phyloP scores from a whole-genome alignment of 2,329 filamentous ascomycete genomes.

The Aurifilum marmelostoma region DNA sequence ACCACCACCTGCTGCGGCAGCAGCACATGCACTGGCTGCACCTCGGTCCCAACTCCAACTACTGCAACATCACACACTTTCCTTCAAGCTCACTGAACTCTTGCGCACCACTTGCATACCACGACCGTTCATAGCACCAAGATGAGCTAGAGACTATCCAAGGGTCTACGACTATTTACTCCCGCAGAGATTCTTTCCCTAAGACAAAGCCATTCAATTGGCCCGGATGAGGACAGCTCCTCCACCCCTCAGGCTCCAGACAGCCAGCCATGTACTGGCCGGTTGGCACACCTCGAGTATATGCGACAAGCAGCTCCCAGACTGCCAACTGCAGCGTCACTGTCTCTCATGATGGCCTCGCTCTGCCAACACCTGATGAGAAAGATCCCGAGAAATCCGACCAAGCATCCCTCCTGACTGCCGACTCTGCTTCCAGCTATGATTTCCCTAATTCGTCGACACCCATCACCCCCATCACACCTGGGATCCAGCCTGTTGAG shows the following conservation, averaged over 20 bases:
- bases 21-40: slow-evolving; percentile 6
- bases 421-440: slow-evolving; percentile 33
- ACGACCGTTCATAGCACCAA: slow-evolving; percentile 2
- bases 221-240: slow-evolving; percentile 40
- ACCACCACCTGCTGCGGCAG: not conserved
- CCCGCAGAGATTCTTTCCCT: slow-evolving; percentile 4
- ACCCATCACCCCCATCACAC: slow-evolving; percentile 56
- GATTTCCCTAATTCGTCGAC: slow-evolving; percentile 43
- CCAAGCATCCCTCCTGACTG: slow-evolving; percentile 31
- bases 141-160: slow-evolving; percentile 25
- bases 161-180: not conserved
- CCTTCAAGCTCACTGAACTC: not conserved
- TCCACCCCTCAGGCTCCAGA: slow-evolving; percentile 35
- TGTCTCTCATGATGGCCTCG: slow-evolving; percentile 64
- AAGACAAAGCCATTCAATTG: slow-evolving; percentile 22
- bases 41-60: not conserved
- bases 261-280: slow-evolving; percentile 82
- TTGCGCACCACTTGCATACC: slow-evolving; percentile 11
- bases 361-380: slow-evolving; percentile 35
- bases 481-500: slow-evolving; percentile 62
- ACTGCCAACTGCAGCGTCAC: slow-evolving; percentile 53
- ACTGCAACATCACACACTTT: slow-evolving; percentile 2
- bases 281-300: slow-evolving; percentile 80
- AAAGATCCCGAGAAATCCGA: slow-evolving; percentile 37
- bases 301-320: slow-evolving; percentile 73